Conservation (phyloP, 1,284 basidiomycete genomes). For the Ceratobasidium sp. region DNA sequence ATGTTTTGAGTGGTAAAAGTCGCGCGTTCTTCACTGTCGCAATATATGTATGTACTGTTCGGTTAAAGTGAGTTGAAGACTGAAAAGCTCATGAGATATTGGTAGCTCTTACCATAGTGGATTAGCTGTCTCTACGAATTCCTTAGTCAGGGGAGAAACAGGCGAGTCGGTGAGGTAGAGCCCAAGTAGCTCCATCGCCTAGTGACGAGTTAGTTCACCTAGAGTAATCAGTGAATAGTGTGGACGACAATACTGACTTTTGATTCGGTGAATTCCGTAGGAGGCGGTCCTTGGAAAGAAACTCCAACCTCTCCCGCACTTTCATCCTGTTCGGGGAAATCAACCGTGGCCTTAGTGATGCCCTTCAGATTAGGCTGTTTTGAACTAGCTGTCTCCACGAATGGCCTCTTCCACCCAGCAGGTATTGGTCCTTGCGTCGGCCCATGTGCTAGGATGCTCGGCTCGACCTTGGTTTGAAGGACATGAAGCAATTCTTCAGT, state of each 20-base stretch:
- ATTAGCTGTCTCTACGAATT: conserved; percentile 90
- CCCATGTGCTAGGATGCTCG: conserved; percentile 76
- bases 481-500: conserved; percentile 59
- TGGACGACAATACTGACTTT: conserved; percentile 62
- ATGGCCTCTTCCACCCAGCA: conserved; percentile 90
- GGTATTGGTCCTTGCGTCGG: conserved; percentile 72
- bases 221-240: not conserved
- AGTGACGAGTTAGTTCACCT: conserved; percentile 47
- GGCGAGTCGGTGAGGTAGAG: conserved; percentile 90
- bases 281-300: conserved; percentile 80
- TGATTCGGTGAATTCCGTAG: conserved; percentile 75
- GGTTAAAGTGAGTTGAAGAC: conserved; percentile 41
- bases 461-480: conserved; percentile 83
- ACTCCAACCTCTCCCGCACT: conserved; percentile 88
- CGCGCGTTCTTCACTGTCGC: conserved; percentile 80
- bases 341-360: conserved; percentile 70
- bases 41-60: conserved; percentile 80
- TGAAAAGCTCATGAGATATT: too few species aligned
- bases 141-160: conserved; percentile 90
- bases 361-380: conserved; percentile 63
- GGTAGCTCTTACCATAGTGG: conserved; percentile 79
- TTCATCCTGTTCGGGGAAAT: conserved; percentile 99
- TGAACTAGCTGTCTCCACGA: conserved; percentile 86
- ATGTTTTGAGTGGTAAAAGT: conserved; percentile 77
- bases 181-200: conserved; percentile 87